phyloP scores from a whole-genome alignment of 352 stramenopile species.

The Pythium aphanidermatum region DNA sequence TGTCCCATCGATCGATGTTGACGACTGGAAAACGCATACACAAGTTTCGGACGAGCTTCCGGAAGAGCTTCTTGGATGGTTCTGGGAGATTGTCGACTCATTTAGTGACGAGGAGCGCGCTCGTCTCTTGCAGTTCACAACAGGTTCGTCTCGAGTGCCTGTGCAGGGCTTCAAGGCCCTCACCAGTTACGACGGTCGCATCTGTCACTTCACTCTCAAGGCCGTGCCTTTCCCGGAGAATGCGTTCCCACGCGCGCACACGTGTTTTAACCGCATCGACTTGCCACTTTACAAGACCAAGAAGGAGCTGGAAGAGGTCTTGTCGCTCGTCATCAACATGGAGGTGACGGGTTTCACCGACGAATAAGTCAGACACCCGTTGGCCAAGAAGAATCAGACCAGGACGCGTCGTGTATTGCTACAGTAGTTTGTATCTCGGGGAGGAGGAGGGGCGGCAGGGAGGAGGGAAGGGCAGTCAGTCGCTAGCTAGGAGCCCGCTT shows the following conservation, averaged over 20 bases:
- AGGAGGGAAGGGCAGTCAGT: too few relatives aligned
- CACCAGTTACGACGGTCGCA: constrained; percentile 52
- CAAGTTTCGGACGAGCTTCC: constrained; percentile 85
- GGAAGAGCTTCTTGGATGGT: constrained; percentile 68
- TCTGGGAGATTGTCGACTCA: constrained; percentile 51
- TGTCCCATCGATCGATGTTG: constrained; percentile 73
- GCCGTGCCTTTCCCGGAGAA: constrained; percentile 50
- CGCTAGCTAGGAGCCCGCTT: too few relatives aligned
- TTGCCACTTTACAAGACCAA: constrained; percentile 90
- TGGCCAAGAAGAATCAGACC: too few relatives aligned
- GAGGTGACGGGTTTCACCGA: constrained; percentile 89
- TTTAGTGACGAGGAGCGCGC: constrained; percentile 54
- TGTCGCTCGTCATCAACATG: constrained; percentile 94
- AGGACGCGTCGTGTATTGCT: too few relatives aligned
- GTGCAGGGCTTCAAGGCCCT: constrained; percentile 63
- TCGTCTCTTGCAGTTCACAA: constrained; percentile 50
- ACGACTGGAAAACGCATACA: constrained; percentile 79
- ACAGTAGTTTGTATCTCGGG: too few relatives aligned
- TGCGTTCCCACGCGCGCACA: constrained; percentile 40
- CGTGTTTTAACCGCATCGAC: constrained; percentile 80
- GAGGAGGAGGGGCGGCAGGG: too few relatives aligned
- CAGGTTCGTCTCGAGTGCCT: constrained; percentile 44
- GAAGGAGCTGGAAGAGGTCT: constrained; percentile 89
- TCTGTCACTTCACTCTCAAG: constrained; percentile 60
- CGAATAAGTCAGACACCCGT: constrained; percentile 42